Base-by-base conservation (phyloP, 441 rosid species). In the Aquilaria agallochum region DNA sequence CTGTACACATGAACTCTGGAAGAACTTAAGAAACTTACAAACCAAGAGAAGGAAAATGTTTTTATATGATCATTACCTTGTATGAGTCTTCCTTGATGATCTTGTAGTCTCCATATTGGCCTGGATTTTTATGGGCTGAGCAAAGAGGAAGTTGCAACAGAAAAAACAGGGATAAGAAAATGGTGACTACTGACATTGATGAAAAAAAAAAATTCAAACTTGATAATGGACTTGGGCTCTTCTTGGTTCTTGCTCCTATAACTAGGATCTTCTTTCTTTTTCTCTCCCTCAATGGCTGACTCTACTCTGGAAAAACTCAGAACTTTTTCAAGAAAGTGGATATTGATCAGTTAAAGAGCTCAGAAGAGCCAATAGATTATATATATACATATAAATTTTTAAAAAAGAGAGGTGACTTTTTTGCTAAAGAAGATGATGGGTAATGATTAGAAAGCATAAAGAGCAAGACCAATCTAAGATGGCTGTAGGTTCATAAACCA, bases 71-170 rank as follows among this genome's bases (percentile, higher is more conserved):
- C 6, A 31, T 45, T 76, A 84, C 93, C 87, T 79, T 68, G 72
- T 68, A 68, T 53, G 58, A 56, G 52, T 66, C 53, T 54, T 69
- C 71, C 58, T 68, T 70, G 11, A 63, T 70, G 65, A 27, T 65
- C 66, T 80, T 79, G 68, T 63, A 74, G 54, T 33, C 59, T 45
- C 32, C 62, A 49, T 73, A 40, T 46, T 53, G 64, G 53, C 67
- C 68, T 1, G 72, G 62, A 34, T 72, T 75, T 54, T 76, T 79
- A 66, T 75, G 65, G 55, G 84, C 75, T 64, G 72, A 75, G 65
- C 80, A 74, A 20, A 67, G 64, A 60, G 72, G 80, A 64, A 72
- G 68, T 56, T 72, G 72, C 46, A 74, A 64, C 60, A 71, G 47
- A 67, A 62, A 36, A 53, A 64, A 50, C 69, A 42, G 56, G 66